Conservation (phyloP, 1,284 basidiomycete species). For the Pterulicium gracile region DNA sequence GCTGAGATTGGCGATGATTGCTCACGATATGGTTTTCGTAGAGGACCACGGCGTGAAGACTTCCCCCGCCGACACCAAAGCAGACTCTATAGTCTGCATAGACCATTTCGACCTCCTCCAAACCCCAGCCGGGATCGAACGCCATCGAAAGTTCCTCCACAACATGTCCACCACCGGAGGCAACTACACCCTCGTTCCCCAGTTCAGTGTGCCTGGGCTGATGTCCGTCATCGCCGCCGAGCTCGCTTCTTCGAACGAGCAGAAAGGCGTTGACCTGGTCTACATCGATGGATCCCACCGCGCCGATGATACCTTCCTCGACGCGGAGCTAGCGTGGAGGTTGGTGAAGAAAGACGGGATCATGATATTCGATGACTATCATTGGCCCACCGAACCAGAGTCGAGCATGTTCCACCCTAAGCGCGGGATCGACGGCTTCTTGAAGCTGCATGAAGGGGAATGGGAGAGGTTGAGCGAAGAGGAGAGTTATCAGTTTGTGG, state of each 20-base stretch:
- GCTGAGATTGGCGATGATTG: too few species aligned
- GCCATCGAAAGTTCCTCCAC: constrained; percentile 31
- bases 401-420: constrained; percentile 43
- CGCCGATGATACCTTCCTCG: constrained; percentile 47
- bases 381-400: constrained; percentile 36
- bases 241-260: constrained; percentile 28
- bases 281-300: constrained; percentile 52
- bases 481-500: constrained; percentile 36
- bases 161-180: constrained; percentile 36
- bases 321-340: constrained; percentile 48
- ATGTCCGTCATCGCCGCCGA: constrained; percentile 26
- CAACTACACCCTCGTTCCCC: constrained; percentile 30
- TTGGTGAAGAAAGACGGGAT: constrained; percentile 38
- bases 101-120: constrained; percentile 47
- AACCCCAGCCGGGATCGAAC: constrained; percentile 36
- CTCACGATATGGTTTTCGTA: too few species aligned
- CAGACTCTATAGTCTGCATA: constrained; percentile 35
- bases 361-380: constrained; percentile 49
- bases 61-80: background rate
- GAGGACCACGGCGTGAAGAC: too few species aligned
- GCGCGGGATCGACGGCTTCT: constrained; percentile 44
- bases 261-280: constrained; percentile 44
- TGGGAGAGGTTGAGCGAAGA: constrained; percentile 28
- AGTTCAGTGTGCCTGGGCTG: constrained; percentile 45
- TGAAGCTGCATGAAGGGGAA: constrained; percentile 37